A percentile compares a stretch with the other conserved stretches of the same genome.
Evolutionary conservation across 139 green algal species (phyloP).

Genomic region (Yamagishiella unicocca): DNA sequence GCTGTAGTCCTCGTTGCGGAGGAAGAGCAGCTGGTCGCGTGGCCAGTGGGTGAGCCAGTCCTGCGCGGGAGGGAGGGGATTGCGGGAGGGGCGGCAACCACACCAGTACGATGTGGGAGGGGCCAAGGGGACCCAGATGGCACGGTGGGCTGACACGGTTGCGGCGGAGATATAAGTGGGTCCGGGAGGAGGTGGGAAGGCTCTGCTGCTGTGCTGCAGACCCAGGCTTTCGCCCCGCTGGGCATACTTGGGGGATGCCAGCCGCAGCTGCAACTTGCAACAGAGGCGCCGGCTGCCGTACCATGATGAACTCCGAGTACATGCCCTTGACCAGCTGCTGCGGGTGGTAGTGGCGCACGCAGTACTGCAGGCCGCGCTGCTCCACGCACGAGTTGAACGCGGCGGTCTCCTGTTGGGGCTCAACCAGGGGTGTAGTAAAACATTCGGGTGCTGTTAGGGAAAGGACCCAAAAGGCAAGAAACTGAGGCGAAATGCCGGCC

Average conservation of each 20-base stretch:
- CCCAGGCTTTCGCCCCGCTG: not conserved
- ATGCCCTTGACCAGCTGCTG: slow-evolving; percentile 79
- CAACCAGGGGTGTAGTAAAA: too few relatives aligned
- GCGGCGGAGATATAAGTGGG: not conserved
- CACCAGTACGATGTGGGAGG: not conserved
- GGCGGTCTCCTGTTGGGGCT: slow-evolving; percentile 61
- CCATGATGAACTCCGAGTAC: slow-evolving; percentile 59
- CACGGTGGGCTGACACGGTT: not conserved
- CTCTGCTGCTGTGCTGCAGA: not conserved
- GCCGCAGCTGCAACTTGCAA: not conserved
- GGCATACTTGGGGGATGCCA: not conserved
- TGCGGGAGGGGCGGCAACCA: not conserved
- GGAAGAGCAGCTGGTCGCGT: slow-evolving; percentile 67
- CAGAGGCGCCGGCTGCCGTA: not conserved
- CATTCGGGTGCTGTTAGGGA: too few relatives aligned
- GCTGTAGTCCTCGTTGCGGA: slow-evolving; percentile 75
- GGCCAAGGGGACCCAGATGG: not conserved
- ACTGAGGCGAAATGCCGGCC: too few relatives aligned
- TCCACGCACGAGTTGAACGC: slow-evolving; percentile 53
- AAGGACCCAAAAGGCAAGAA: too few relatives aligned
- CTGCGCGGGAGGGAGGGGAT: slow-evolving; percentile 13
- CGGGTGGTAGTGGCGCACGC: slow-evolving; percentile 62
- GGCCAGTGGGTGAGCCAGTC: slow-evolving; percentile 69
- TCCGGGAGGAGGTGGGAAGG: not conserved
- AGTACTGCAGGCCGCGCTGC: slow-evolving; percentile 36